Conservation (phyloP, 352 stramenopile genomes). For the Pythium phragmitis region DNA sequence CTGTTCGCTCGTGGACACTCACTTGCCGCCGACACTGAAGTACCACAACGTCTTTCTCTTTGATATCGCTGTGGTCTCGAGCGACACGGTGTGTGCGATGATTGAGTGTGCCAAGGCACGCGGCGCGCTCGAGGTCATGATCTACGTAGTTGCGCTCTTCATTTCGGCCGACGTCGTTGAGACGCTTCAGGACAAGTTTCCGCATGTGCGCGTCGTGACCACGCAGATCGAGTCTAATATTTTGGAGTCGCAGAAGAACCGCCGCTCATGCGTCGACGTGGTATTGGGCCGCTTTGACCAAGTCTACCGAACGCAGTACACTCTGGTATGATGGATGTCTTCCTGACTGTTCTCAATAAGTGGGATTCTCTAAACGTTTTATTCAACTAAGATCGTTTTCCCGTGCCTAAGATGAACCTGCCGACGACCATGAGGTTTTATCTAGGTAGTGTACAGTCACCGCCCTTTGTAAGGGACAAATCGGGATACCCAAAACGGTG, state of each 20-base stretch:
- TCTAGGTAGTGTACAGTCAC: no score
- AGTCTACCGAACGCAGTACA: slow-evolving; percentile 29
- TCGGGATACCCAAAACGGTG: no score
- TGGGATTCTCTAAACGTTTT: no score
- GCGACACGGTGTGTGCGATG: slow-evolving; percentile 33
- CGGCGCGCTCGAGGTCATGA: slow-evolving; percentile 47
- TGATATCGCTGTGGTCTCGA: slow-evolving; percentile 37
- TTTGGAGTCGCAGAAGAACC: slow-evolving; percentile 18
- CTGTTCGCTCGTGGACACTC: slow-evolving; percentile 9
- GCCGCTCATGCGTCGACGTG: slow-evolving; percentile 25
- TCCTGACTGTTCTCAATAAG: background rate
- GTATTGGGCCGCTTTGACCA: slow-evolving; percentile 27
- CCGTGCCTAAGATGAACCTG: no score
- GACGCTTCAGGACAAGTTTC: slow-evolving; percentile 35
- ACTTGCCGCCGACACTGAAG: slow-evolving; percentile 37
- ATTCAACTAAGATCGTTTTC: no score
- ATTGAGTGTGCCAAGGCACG: slow-evolving; percentile 38
- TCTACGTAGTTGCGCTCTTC: slow-evolving; percentile 48
- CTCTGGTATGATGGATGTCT: slow-evolving; percentile 8
- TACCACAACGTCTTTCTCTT: slow-evolving; percentile 63
- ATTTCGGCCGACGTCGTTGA: slow-evolving; percentile 36
- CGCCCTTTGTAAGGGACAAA: no score
- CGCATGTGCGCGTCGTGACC: slow-evolving; percentile 33
- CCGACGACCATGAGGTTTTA: no score
- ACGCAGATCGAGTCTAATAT: slow-evolving; percentile 27